Evolutionary conservation across 2,329 filamentous ascomycete genomes (phyloP), one percentile per base, ranked within the genome.

Genomic region (Coccinonectria pachysandricola): DNA sequence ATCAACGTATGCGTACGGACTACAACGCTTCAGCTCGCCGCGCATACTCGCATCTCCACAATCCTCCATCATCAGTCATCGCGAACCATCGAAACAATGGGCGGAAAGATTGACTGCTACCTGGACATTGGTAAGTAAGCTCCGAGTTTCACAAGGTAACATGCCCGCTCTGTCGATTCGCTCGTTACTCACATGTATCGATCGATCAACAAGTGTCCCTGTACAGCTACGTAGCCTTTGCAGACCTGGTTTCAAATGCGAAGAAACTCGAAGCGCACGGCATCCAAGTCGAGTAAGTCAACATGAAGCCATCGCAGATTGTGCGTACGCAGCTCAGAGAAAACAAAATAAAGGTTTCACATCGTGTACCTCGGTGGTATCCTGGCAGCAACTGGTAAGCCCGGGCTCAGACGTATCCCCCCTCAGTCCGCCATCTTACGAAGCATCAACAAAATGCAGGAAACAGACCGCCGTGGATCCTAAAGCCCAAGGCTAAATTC

Each of bases 381-480:
- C 45, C 80, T 76, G 46, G 58, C 62, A 18, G 64, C 59, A 12
- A 67, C 67, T 22, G 71, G 71, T 75, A 53, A 18, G 32, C n/a
- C 12, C n/a, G n/a, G n/a, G n/a, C n/a, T n/a, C n/a, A n/a, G n/a
- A n/a, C n/a, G n/a, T n/a, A n/a, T n/a, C n/a, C n/a, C n/a, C n/a
- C n/a, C n/a, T n/a, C n/a, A n/a, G n/a, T n/a, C n/a, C n/a, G n/a
- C n/a, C n/a, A n/a, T n/a, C n/a, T n/a, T n/a, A n/a, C n/a, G n/a
- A 13, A 10, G 38, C 21, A 29, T 12, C 12, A 19, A 16, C 9
- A n/a, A 2, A 21, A 15, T 11, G 15, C 38, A 72, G 78, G 79
- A 25, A 88, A 91, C 52, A 72, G 72, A 38, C 81, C 82, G 0
- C 82, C 83, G 1, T 86, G 79, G 78, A 62, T 62, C 0, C 60